Base-by-base conservation (phyloP, 2,329 filamentous ascomycete species). In the Botrytis sinoallii region DNA sequence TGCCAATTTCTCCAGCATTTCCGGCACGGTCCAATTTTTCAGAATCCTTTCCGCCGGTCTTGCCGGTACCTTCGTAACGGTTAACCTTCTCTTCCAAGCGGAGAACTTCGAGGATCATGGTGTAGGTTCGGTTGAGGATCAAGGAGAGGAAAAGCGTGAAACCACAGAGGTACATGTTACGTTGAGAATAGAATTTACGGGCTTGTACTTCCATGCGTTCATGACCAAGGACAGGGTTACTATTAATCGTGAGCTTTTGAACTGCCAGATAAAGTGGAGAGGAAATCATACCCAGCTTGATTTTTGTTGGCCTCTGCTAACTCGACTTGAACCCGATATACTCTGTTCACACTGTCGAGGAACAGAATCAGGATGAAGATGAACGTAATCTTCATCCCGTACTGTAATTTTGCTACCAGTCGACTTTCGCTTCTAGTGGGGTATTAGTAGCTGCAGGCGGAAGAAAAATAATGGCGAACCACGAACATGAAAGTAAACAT, bases 161-260 rank as follows among this genome's bases (percentile, higher is more conserved):
- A 80, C 96, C 96, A 84, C 96, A 98, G 76, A 99, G 94, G 86
- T 99, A 99, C 96, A 99, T 99, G 90, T 99, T 99, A 84, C 96
- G 95, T 87, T 99, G 95, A 76, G 95, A 97, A 89, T 99, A 99
- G 88, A 99, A 99, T 86, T 99, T 99, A 88, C 96, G 94, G 77
- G 96, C 95, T 85, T 99, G 96, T 70, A 98, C 95, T 85, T 99
- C 96, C 89, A 97, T 94, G 77, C 96, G 95, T 83, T 98, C 96
- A 82, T 93, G 92, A 77, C 96, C 95, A 80, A 98, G 90, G 75
- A 95, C 90, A 70, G 91, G 89, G 73, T 87, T 86, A 81, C 92
- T 84, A 73, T 84, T 75, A 67, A 16, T 35, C 71, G 76, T 82
- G 76, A 82, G 79, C 68, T 64, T 40, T 57, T 63, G 63, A 55